A percentile compares a stretch with the other conserved stretches of the same genome.
Evolutionary conservation across 2,329 filamentous ascomycete genomes (phyloP).

Genomic region (Penicillium sp.): DNA sequence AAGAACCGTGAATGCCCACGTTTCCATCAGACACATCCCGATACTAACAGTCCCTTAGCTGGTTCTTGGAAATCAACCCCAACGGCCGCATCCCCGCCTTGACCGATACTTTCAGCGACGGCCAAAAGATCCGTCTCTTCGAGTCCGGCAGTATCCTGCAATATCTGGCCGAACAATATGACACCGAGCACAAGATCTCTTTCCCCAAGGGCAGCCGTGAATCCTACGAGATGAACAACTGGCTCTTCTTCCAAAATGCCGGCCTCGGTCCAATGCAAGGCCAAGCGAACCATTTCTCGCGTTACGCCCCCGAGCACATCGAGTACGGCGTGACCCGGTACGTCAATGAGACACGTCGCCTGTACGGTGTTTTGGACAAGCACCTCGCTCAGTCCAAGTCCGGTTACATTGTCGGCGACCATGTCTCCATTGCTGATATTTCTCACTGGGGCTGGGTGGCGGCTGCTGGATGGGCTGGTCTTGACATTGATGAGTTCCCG

Average conservation of each 20-base stretch:
- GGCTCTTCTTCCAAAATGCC: constrained; percentile 76
- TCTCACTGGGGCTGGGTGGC: constrained; percentile 77
- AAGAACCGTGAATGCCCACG: constrained; percentile 53
- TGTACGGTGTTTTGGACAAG: constrained; percentile 74
- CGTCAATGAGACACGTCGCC: constrained; percentile 74
- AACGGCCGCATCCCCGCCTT: constrained; percentile 89
- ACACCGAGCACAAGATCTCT: constrained; percentile 76
- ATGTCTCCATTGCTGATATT: constrained; percentile 65
- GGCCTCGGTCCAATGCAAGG: constrained; percentile 81
- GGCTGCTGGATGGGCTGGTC: constrained; percentile 56
- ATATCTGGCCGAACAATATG: constrained; percentile 79
- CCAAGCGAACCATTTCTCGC: constrained; percentile 78
- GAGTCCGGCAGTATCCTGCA: constrained; percentile 82
- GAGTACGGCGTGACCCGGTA: constrained; percentile 81
- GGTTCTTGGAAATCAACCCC: constrained; percentile 89
- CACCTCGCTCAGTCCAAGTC: constrained; percentile 57
- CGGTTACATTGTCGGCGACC: constrained; percentile 52
- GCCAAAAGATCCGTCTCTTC: constrained; percentile 71
- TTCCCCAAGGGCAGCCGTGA: constrained; percentile 72
- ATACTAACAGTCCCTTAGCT: constrained; percentile 42
- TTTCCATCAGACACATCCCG: background rate
- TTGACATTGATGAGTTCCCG: constrained; percentile 74
- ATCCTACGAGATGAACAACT: constrained; percentile 76
- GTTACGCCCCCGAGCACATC: constrained; percentile 80
- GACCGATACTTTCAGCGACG: constrained; percentile 74